Evolutionary conservation across 2,329 filamentous ascomycete genomes (phyloP), one percentile per base, ranked within the genome.

Genomic region (Geosmithia putterillii): DNA sequence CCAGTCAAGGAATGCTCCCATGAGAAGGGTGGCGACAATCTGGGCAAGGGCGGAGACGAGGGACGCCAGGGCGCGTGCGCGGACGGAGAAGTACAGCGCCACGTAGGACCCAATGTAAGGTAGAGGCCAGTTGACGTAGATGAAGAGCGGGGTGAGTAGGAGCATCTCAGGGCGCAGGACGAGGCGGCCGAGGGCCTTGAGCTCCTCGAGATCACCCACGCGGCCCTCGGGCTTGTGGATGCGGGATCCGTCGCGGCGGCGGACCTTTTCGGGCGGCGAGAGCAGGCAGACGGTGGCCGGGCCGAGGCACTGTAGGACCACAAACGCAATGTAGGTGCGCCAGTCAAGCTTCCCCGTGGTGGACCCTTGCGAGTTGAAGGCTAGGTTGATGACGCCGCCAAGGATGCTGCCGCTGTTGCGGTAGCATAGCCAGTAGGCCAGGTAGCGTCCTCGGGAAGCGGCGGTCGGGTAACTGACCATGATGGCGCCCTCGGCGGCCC

Each of bases 321-420:
- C 67, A 22, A 69, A 52, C 25, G 63, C 57, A 7, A 62, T 53
- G 42, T 61, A 60, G 4, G 58, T 46, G n/a, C 43, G 42, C 42
- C 44, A 46, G 32, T 42, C 43, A 25, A 46, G 38, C 22, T 42
- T 41, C 2, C 42, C 45, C 20, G 56, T 52, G 12, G 61, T 50
- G 4, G 59, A 56, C 14, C 57, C 55, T 7, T 61, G 59, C 47
- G 61, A 56, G 47, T 71, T 72, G 28, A 71, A 55, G 1, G 61
- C 65, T 1, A 71, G 61, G 36, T 69, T 65, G 42, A 71, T 69
- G 1, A 67, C 63, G 4, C 64, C 60, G 4, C 68, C 69, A 44
- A 72, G 66, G 10, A 9, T 68, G 69, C 38, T 70, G 58, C 47
- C 71, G 65, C 7, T 65, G 61, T 42, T 42, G 38, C 34, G 43